Conservation (phyloP, 1,284 basidiomycete species). For the Kalmanozyma brasiliensis region DNA sequence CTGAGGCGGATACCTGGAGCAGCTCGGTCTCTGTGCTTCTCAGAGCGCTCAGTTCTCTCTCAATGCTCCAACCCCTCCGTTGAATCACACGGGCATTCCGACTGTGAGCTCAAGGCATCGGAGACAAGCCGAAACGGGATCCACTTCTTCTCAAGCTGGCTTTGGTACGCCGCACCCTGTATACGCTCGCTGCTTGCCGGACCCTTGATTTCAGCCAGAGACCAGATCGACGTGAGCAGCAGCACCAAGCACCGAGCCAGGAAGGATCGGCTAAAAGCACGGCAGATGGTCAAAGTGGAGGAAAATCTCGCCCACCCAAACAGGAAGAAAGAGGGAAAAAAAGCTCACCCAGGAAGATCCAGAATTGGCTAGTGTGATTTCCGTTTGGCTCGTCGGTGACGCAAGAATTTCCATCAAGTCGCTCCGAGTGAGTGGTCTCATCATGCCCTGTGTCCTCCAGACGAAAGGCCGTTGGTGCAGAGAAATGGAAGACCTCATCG, state of each 20-base stretch:
- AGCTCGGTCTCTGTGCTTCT: too few species aligned
- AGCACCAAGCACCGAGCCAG: neutral
- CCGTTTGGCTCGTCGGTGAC: neutral
- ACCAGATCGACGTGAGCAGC: constrained; percentile 12
- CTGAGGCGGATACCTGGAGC: too few species aligned
- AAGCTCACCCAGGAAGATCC: constrained; percentile 2
- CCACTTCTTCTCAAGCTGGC: neutral
- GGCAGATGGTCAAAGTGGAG: constrained; percentile 14
- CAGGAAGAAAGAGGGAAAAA: neutral
- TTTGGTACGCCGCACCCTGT: constrained; percentile 7
- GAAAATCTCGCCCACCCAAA: too few species aligned
- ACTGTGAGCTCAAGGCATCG: neutral
- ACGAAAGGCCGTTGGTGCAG: too few species aligned
- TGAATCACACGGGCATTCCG: too few species aligned
- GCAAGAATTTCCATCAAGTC: neutral
- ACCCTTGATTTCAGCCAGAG: constrained; percentile 16
- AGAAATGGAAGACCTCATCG: too few species aligned
- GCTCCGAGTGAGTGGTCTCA: neutral
- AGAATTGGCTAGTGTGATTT: neutral
- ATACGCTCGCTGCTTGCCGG: constrained; percentile 1
- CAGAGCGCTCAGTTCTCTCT: too few species aligned
- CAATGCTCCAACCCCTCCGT: too few species aligned
- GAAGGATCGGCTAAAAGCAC: constrained; percentile 6
- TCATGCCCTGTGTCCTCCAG: too few species aligned
- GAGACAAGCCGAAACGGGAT: constrained; percentile 1